Evolutionary conservation across 2,329 filamentous ascomycete genomes (phyloP).

Genomic region (Monilinia polystroma): DNA sequence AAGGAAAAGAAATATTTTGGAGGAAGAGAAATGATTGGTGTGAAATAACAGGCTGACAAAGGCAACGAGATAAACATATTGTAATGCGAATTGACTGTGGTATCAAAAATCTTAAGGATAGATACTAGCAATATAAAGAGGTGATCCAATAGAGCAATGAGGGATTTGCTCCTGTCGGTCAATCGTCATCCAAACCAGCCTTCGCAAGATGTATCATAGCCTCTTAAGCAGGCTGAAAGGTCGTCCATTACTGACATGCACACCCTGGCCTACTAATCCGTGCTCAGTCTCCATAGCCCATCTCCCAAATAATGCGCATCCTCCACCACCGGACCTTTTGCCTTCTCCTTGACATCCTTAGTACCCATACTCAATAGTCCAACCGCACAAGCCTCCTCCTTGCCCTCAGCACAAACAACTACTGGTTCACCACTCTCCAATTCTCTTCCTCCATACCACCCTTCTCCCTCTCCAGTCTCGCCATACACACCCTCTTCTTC

Average conservation of each 20-base stretch:
- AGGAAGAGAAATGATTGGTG: background rate
- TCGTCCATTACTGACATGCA: background rate
- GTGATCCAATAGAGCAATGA: background rate
- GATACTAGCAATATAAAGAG: background rate
- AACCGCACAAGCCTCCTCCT: conserved; percentile 85
- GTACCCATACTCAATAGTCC: conserved; percentile 82
- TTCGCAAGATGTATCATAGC: background rate
- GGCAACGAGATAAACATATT: background rate
- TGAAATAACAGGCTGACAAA: background rate
- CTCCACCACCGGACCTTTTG: conserved; percentile 92
- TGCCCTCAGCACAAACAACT: conserved; percentile 88
- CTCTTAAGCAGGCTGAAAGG: background rate
- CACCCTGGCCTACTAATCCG: conserved; percentile 28
- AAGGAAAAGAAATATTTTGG: background rate
- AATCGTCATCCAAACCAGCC: background rate
- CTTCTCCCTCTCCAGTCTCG: conserved; percentile 41
- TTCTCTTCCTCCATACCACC: conserved; percentile 60
- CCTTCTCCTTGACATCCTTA: conserved; percentile 87
- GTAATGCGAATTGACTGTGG: background rate
- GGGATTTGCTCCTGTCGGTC: background rate
- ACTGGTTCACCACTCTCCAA: conserved; percentile 80
- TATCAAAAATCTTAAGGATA: background rate
- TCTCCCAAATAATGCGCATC: conserved; percentile 92
- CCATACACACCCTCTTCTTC: conserved; percentile 42
- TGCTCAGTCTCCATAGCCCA: conserved; percentile 70